A percentile compares a stretch with the other conserved stretches of the same genome.
Conservation (phyloP, 495 filamentous ascomycete species). For the Penicillium dipodomyicola region DNA sequence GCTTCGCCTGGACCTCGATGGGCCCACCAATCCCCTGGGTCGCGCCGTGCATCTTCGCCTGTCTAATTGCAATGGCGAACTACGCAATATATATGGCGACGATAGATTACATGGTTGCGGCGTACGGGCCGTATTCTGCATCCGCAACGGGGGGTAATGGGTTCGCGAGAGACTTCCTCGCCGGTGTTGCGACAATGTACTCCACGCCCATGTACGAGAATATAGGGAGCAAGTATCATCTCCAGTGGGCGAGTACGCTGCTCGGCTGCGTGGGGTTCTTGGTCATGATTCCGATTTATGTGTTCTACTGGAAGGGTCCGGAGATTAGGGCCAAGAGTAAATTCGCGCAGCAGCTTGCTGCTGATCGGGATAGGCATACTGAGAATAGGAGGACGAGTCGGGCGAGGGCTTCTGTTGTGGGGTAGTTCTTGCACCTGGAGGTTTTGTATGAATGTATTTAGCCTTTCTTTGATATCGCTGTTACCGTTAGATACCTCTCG, state of each 20-base stretch:
- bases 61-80: conserved; percentile 66
- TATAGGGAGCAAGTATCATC: conserved; percentile 30
- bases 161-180: conserved; percentile 47
- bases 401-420: conserved; percentile 1
- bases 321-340: conserved; percentile 44
- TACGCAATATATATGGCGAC: conserved; percentile 77
- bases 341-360: conserved; percentile 38
- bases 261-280: conserved; percentile 43
- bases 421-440: neutral
- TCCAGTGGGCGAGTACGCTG: conserved; percentile 46
- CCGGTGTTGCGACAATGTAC: conserved; percentile 48
- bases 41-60: conserved; percentile 55
- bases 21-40: conserved; percentile 64
- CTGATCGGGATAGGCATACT: conserved; percentile 20
- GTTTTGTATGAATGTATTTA: neutral
- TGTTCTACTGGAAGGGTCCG: conserved; percentile 52
- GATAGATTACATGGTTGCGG: conserved; percentile 82
- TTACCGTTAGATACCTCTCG: neutral
- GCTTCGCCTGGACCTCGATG: conserved; percentile 65
- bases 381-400: conserved; percentile 11
- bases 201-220: conserved; percentile 41
- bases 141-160: conserved; percentile 76
- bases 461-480: neutral
- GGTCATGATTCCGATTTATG: conserved; percentile 47
- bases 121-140: conserved; percentile 74